Base-by-base conservation (phyloP, 1,139 yeast species). In the Diutina siamensis region DNA sequence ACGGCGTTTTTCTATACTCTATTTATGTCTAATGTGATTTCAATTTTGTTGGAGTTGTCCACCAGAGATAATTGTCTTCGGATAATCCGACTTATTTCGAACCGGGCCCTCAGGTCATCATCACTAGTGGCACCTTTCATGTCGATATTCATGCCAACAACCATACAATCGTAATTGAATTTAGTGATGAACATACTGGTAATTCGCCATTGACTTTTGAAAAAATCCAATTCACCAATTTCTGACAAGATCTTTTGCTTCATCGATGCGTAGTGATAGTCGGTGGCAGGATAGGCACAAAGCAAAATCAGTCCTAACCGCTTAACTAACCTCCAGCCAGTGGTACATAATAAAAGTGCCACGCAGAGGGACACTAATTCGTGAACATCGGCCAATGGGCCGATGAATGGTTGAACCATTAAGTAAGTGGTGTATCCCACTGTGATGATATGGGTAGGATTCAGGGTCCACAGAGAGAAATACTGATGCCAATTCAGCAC, bases 111-210 rank as follows among this genome's bases (percentile, higher is more conserved):
- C 1, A 77, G 62, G 55, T 83, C 92, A 48, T 82, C 87, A 49
- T 81, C 86, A 48, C 74, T 74, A 5, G 83, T 75, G 1, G 80
- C 83, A n/a, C 89, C 89, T 44, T 65, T 61, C 83, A 83, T 78
- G 28, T 58, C 59, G 8, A 83, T 53, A 47, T 66, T 70, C 35
- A 81, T 52, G 2, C 86, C 74, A 2, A 80, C 74, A 17, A 83
- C 71, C 52, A 69, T 76, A 4, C 80, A 61, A 47, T 71, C 72
- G 56, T 78, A 75, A 57, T 80, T 82, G 47, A 82, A 78, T 53
- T 80, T 78, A 9, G 84, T 71, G 13, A 83, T 64, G 48, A 74
- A 67, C 15, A 83, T 57, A 47, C 73, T 67, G 4, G 73, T 69
- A 17, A 81, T 59, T 8, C 57, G 57, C 53, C 77, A 81, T 5